Evolutionary conservation across 176 grass and related monocot genomes (phyloP).

Genomic region (Zea luxurians): DNA sequence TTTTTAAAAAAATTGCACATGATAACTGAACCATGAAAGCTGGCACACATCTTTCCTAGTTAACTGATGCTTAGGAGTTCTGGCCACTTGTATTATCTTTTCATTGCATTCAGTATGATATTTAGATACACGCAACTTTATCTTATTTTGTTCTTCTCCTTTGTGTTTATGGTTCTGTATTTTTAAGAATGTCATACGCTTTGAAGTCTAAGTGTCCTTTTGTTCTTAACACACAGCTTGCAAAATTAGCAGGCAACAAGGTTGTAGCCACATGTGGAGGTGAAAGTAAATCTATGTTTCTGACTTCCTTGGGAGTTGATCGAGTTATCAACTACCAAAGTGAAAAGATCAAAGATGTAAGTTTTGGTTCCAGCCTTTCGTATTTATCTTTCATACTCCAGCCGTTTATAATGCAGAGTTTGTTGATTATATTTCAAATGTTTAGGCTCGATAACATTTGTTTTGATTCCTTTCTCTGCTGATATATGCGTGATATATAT

Average conservation of each 20-base stretch:
- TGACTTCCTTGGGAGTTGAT: conserved; percentile 82
- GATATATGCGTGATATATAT: conserved; percentile 8
- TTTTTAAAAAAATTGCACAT: not conserved
- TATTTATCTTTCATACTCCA: conserved; percentile 36
- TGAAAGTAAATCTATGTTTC: conserved; percentile 73
- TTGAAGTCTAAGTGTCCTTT: conserved; percentile 15
- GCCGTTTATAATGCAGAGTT: conserved; percentile 10
- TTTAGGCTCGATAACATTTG: conserved; percentile 3
- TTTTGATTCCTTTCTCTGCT: conserved; percentile 6
- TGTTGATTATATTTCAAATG: not conserved
- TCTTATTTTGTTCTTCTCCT: conserved; percentile 14
- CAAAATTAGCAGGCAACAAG: conserved; percentile 93
- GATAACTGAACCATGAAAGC: conserved; percentile 24
- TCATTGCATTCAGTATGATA: conserved; percentile 15
- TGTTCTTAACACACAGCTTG: conserved; percentile 57
- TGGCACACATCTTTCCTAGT: conserved; percentile 9
- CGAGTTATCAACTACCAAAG: conserved; percentile 85
- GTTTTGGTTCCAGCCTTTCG: not conserved
- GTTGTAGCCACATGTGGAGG: conserved; percentile 94
- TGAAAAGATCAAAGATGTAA: conserved; percentile 85
- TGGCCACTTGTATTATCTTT: conserved; percentile 22
- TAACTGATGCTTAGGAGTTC: not conserved
- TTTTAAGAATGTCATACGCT: conserved; percentile 2
- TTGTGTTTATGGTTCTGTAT: conserved; percentile 15
- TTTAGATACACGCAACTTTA: conserved; percentile 3